phyloP scores from a whole-genome alignment of 805 yeast species.

The Scheffersomyces coipomensis region DNA sequence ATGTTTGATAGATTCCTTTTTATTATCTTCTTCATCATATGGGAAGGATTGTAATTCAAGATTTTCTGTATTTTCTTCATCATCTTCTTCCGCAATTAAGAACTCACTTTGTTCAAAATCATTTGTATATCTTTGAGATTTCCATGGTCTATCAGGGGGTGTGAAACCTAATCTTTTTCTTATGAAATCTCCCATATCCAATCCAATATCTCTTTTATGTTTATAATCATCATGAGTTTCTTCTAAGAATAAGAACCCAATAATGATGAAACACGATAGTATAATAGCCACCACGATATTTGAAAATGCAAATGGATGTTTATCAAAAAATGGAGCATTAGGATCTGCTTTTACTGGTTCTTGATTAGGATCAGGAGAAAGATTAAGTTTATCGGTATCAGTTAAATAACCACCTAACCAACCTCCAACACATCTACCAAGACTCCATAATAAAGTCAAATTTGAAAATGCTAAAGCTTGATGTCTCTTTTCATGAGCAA shows the following conservation, averaged over 20 bases:
- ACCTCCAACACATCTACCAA: slow-evolving; percentile 62
- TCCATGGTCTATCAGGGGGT: slow-evolving; percentile 3
- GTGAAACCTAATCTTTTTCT: neutral
- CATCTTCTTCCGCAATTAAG: neutral
- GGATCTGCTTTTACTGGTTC: neutral
- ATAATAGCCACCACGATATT: slow-evolving; percentile 18
- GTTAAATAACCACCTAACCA: slow-evolving; percentile 35
- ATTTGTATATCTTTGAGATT: neutral
- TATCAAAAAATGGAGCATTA: slow-evolving; percentile 6
- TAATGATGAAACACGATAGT: slow-evolving; percentile 9
- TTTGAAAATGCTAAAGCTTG: slow-evolving; percentile 62
- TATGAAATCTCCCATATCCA: slow-evolving; percentile 6
- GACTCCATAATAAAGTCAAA: slow-evolving; percentile 57
- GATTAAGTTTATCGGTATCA: slow-evolving; percentile 1
- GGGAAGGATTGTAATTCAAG: neutral
- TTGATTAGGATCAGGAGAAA: neutral
- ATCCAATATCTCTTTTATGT: slow-evolving; percentile 15
- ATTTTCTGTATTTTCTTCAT: neutral
- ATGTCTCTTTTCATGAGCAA: slow-evolving; percentile 52
- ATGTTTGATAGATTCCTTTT: neutral
- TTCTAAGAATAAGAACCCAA: slow-evolving; percentile 20
- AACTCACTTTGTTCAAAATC: neutral
- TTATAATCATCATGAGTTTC: slow-evolving; percentile 16
- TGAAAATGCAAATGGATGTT: slow-evolving; percentile 21
- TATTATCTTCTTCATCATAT: neutral